Conservation (phyloP, 1,284 basidiomycete species). For the Sphagnurus paluster region DNA sequence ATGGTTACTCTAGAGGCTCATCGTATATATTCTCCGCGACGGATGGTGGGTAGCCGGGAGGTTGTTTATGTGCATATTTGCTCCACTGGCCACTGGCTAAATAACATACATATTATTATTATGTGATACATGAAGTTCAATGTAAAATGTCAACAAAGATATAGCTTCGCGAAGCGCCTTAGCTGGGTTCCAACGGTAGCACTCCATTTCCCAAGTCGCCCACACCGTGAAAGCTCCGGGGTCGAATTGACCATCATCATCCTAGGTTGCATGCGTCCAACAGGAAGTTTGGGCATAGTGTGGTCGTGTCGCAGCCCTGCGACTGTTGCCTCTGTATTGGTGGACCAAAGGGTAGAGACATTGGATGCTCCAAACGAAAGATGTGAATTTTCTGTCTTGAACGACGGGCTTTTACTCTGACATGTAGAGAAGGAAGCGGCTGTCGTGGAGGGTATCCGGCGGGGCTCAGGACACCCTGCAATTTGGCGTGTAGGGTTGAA, state of each 20-base stretch:
- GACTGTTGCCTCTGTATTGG: slow-evolving; percentile 18
- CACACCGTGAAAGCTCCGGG: slow-evolving; percentile 14
- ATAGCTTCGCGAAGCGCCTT: slow-evolving; percentile 18
- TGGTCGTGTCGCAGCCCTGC: no score
- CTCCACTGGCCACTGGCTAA: slow-evolving; percentile 4
- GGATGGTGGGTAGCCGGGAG: slow-evolving; percentile 12
- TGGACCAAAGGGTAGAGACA: slow-evolving; percentile 24
- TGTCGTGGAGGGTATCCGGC: slow-evolving; percentile 10
- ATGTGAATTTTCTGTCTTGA: slow-evolving; percentile 34
- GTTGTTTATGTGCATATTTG: slow-evolving; percentile 20
- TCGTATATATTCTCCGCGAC: slow-evolving; percentile 16
- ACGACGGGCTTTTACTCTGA: slow-evolving; percentile 29
- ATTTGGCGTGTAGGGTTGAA: not conserved
- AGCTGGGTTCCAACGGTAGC: slow-evolving; percentile 18
- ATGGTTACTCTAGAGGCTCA: slow-evolving; percentile 37
- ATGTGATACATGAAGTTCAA: no score
- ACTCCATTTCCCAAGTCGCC: slow-evolving; percentile 17
- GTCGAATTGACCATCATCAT: no score
- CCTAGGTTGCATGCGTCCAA: slow-evolving; percentile 3
- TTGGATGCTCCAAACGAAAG: slow-evolving; percentile 25
- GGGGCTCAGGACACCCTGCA: slow-evolving; percentile 1
- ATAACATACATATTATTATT: no score
- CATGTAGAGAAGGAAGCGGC: slow-evolving; percentile 29
- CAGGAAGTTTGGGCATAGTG: no score
- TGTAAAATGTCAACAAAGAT: slow-evolving; percentile 16